Conservation (phyloP, 192 early-diverging fungal species). For the Gonapodya prolifera region DNA sequence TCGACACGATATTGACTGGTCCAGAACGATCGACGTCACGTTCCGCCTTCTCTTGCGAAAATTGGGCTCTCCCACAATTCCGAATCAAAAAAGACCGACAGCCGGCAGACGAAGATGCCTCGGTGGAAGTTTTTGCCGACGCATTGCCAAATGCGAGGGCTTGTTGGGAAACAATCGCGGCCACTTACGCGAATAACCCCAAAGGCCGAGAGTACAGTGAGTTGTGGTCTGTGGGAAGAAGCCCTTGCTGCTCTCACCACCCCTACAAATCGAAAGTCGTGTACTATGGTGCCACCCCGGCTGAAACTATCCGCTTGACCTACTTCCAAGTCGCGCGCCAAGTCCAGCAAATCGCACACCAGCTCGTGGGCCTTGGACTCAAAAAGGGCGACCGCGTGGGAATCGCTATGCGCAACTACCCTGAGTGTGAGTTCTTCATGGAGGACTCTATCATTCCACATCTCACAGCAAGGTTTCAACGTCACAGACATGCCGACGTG, state of each 20-base stretch:
- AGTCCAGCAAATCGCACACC: slow-evolving; percentile 2
- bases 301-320: background rate
- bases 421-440: background rate
- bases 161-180: background rate
- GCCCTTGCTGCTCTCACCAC: background rate
- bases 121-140: background rate
- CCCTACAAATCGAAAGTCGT: background rate
- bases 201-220: slow-evolving; percentile 4
- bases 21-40: background rate
- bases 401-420: slow-evolving; percentile 2
- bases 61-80: background rate
- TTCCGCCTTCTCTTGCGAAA: too few species aligned
- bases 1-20: background rate
- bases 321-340: background rate
- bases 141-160: background rate
- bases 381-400: slow-evolving; percentile 3
- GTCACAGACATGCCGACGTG: slow-evolving; percentile 3
- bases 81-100: background rate
- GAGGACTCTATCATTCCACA: too few species aligned
- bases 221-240: background rate
- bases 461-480: too few species aligned
- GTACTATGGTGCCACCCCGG: background rate
- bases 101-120: background rate
- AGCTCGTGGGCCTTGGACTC: background rate
- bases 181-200: slow-evolving; percentile 3